Base-by-base conservation (phyloP, 345 rosid species). In the Gynandropsis gynandra region DNA sequence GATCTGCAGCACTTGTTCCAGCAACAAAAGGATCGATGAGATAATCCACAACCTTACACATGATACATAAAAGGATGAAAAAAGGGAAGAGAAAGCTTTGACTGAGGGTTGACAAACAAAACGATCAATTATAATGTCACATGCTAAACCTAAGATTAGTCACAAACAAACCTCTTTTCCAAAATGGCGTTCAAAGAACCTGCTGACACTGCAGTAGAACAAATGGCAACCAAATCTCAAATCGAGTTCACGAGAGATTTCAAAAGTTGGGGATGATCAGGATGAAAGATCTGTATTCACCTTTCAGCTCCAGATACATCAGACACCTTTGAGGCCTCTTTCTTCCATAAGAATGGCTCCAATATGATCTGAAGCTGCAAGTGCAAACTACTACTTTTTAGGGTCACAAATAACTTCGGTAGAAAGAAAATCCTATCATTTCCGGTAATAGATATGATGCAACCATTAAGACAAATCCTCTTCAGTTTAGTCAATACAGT, bases 21-120 rank as follows among this genome's bases (percentile, higher is more conserved):
- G 87, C 96, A 66, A 90, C 80, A 74, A 90, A 80, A 59, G 98
- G 98, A 62, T 90, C 89, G 18, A 90, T 72, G 47, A 90, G 85
- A 76, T 83, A 90, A 76, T 90, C 94, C 67, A 90, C 96, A 66
- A 90, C 90, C 98, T 90, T 57, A 16, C n/a, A 52, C 37, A 42
- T 39, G 40, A 48, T 33, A 50, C 27, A 37, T 45, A 34, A 54
- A 36, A 33, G 14, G 57, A 62, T 45, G 27, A 65, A 42, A 46
- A 63, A 21, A 31, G 38, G 17, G 19, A 14, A 36, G 54, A 42
- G 32, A 37, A 9, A 7, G 38, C 13, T 48, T 33, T 13, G 15
- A 16, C 4, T 32, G 45, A 56, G 44, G n/a, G 37, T 37, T 44
- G 9, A 54, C 54, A 39, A 36, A 45, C 10, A 27, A 31, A 15